These are phyloP conservation scores for Avena atlantica DNA, from an alignment of 176 grass and related monocot species.

Conservation along the genomic window DNA sequence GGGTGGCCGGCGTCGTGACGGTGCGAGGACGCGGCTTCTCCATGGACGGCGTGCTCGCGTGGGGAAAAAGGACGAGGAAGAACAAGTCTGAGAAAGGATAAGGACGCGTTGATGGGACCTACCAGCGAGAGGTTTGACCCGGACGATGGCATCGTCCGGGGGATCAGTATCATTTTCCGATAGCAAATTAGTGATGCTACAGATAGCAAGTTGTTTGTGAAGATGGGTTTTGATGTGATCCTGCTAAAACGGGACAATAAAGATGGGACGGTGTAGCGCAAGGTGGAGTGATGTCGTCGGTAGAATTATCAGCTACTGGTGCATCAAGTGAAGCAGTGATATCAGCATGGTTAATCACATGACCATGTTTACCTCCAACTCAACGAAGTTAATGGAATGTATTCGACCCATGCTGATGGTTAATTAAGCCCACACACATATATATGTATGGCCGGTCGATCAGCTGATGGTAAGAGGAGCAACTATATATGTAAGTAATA, in stretches of 20 bases:
- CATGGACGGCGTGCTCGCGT: no score
- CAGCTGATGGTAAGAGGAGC: not conserved
- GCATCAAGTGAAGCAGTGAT: not conserved
- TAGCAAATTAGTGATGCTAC: not conserved
- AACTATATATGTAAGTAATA: not conserved
- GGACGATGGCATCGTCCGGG: no score
- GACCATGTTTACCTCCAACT: not conserved
- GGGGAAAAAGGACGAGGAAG: no score
- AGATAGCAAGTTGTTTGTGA: no score
- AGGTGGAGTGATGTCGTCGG: not conserved
- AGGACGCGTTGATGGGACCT: no score
- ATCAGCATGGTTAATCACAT: not conserved
- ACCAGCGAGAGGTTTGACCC: no score
- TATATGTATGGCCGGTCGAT: not conserved
- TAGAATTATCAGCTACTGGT: not conserved
- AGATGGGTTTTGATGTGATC: no score
- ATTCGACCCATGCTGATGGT: not conserved
- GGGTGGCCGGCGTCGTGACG: no score
- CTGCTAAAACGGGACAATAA: not conserved
- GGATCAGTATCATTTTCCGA: no score
- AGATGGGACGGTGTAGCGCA: not conserved
- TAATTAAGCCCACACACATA: not conserved
- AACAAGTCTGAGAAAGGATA: no score
- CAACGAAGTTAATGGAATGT: not conserved
- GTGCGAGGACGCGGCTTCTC: no score